These are phyloP conservation scores for Fusarium palustre DNA, from an alignment of 2,329 filamentous ascomycete species.

Conservation along the genomic window DNA sequence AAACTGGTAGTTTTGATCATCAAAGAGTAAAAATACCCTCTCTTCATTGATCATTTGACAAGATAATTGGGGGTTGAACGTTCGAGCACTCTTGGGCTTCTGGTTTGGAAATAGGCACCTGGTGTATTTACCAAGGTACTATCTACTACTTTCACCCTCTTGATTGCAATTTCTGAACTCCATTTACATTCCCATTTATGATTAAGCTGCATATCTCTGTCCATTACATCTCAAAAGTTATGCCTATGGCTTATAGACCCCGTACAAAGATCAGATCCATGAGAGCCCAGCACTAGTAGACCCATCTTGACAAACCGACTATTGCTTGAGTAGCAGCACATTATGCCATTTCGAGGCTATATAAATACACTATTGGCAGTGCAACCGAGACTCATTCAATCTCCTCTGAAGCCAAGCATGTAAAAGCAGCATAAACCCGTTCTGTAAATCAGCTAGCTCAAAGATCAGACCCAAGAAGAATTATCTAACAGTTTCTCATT, in stretches of 20 bases:
- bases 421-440: not conserved
- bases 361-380: not conserved
- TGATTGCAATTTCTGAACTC: not conserved
- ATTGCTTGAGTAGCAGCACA: not conserved
- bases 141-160: not conserved
- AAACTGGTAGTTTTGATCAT: too few relatives aligned
- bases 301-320: not conserved
- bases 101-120: not conserved
- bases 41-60: not conserved
- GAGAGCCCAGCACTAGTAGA: not conserved
- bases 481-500: not conserved
- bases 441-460: not conserved
- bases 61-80: too few relatives aligned
- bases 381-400: not conserved
- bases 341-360: not conserved
- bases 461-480: not conserved
- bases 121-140: too few relatives aligned
- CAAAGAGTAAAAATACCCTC: not conserved
- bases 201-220: not conserved
- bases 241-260: not conserved
- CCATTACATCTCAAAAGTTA: not conserved
- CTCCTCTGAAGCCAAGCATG: not conserved
- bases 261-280: not conserved
- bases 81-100: not conserved
- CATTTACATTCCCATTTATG: not conserved